Percentiles rank a stretch among this genome's conserved stretches.
Evolutionary conservation across 768 basidiomycete genomes (phyloP).

Genomic region (Panus rudis): DNA sequence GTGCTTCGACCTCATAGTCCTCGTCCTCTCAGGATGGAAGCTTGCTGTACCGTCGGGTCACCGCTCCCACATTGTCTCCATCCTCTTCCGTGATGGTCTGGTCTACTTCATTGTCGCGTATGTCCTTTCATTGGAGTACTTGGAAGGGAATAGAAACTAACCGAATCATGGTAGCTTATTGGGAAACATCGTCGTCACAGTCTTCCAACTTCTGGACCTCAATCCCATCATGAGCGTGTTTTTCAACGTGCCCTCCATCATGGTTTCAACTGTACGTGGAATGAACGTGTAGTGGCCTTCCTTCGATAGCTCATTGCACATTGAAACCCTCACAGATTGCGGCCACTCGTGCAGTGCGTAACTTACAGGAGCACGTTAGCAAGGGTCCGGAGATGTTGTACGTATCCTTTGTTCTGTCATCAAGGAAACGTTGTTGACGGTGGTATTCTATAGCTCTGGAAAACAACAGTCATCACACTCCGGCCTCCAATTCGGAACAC

Average conservation of each 20-base stretch:
- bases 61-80: background rate
- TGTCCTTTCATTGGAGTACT: background rate
- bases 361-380: constrained; percentile 48
- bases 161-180: constrained; percentile 50
- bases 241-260: constrained; percentile 67
- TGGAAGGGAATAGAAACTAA: constrained; percentile 1
- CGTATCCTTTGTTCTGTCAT: too few species aligned
- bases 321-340: constrained; percentile 58
- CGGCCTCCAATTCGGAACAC: too few species aligned
- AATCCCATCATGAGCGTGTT: constrained; percentile 70
- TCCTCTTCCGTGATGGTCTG: constrained; percentile 4
- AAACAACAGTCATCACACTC: too few species aligned
- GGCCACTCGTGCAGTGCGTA: constrained; percentile 48
- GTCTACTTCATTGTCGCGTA: constrained; percentile 4
- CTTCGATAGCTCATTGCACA: too few species aligned
- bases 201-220: constrained; percentile 61
- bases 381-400: constrained; percentile 37
- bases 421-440: too few species aligned
- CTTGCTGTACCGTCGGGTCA: constrained; percentile 2
- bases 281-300: too few species aligned
- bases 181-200: constrained; percentile 54
- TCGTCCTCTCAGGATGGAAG: constrained; percentile 2
- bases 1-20: constrained; percentile 1
- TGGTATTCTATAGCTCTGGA: too few species aligned
- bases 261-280: constrained; percentile 52